A percentile compares a stretch with the other conserved stretches of the same genome.
Conservation (phyloP, 2,329 filamentous ascomycete genomes). For the Zymoseptoria brevis region DNA sequence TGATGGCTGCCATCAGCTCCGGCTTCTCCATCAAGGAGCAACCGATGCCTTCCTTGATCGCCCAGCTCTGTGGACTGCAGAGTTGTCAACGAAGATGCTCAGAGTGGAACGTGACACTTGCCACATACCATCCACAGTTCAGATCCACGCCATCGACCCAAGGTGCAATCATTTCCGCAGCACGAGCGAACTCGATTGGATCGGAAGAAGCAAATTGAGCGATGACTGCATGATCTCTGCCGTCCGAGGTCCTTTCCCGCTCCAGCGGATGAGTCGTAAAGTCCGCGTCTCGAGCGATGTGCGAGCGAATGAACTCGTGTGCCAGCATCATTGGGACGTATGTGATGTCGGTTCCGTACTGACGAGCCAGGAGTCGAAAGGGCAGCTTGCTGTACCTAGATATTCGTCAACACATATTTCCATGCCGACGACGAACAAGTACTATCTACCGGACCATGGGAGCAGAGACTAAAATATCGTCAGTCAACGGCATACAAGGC, state of each 20-base stretch:
- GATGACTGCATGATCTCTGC: constrained; percentile 42
- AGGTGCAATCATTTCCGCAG: constrained; percentile 54
- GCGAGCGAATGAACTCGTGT: constrained; percentile 28
- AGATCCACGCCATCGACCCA: constrained; percentile 59
- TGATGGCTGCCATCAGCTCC: constrained; percentile 59
- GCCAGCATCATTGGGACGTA: constrained; percentile 60
- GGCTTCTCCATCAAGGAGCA: constrained; percentile 61
- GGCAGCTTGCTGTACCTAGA: constrained; percentile 46
- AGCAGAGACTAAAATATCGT: constrained; percentile 40
- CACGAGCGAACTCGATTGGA: constrained; percentile 54
- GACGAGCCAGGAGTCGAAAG: constrained; percentile 58
- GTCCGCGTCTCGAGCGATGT: constrained; percentile 48
- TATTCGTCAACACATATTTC: neutral
- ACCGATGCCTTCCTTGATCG: constrained; percentile 58
- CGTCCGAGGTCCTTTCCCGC: constrained; percentile 30
- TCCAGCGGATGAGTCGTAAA: constrained; percentile 47
- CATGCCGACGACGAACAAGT: neutral
- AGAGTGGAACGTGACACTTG: neutral
- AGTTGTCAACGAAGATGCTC: neutral
- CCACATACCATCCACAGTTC: constrained; percentile 55
- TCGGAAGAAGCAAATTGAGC: constrained; percentile 60
- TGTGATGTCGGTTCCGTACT: constrained; percentile 57
- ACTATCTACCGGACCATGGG: constrained; percentile 57
- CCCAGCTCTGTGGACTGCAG: constrained; percentile 56
- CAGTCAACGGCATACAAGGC: constrained; percentile 3